Conservation (phyloP, 129 eudicot species). For the Pulicaria dysenterica region DNA sequence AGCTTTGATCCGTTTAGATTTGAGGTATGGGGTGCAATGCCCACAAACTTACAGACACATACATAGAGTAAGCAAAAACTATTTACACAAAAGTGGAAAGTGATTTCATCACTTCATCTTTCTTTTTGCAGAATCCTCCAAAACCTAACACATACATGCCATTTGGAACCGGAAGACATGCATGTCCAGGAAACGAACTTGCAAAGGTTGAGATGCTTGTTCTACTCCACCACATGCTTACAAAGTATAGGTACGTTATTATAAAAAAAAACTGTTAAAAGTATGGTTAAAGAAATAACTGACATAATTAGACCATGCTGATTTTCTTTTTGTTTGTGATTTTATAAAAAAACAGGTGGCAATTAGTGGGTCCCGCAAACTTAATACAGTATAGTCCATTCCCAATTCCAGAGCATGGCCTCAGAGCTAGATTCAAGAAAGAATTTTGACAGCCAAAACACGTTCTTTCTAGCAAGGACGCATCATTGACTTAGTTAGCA, state of each 20-base stretch:
- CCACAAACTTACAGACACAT: conserved; percentile 13
- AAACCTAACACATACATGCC: conserved; percentile 86
- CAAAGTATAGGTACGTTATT: conserved; percentile 58
- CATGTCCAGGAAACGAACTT: conserved; percentile 94
- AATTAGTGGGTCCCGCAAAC: conserved; percentile 53
- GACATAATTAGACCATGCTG: conserved; percentile 16
- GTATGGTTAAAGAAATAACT: background rate
- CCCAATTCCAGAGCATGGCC: conserved; percentile 76
- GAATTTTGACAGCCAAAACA: conserved; percentile 32
- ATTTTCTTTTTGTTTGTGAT: conserved; percentile 15
- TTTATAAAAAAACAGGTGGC: conserved; percentile 58
- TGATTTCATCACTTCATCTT: background rate
- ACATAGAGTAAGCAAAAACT: background rate
- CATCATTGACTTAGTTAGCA: background rate
- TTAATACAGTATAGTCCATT: conserved; percentile 65
- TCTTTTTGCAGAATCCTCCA: conserved; percentile 59
- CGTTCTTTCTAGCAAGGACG: conserved; percentile 16
- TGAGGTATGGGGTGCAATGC: conserved; percentile 53
- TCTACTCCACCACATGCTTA: conserved; percentile 74
- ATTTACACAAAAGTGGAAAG: conserved; percentile 15
- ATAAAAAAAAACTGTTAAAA: conserved; percentile 9
- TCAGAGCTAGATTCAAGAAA: conserved; percentile 58
- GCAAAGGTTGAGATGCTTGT: conserved; percentile 83
- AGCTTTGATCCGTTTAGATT: conserved; percentile 68
- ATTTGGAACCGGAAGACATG: conserved; percentile 83